phyloP scores from a whole-genome alignment of 1,284 basidiomycete genomes.

The Golubevia sp. region DNA sequence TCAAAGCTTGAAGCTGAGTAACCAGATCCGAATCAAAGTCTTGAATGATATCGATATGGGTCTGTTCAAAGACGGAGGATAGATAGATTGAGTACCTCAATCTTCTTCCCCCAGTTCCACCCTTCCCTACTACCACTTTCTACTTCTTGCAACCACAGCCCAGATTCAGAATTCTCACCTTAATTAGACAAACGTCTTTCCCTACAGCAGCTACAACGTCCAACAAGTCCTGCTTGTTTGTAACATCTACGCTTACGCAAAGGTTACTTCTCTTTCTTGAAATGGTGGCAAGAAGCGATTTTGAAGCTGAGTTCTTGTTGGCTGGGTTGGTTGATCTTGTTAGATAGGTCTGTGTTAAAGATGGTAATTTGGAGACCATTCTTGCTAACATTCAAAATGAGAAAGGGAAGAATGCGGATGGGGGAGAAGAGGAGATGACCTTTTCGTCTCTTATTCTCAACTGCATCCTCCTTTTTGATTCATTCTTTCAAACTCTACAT shows the following conservation, averaged over 20 bases:
- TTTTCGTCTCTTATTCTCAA: no score
- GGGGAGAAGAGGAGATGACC: no score
- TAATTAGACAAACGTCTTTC: conserved; percentile 87
- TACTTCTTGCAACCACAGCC: not conserved
- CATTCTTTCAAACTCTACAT: no score
- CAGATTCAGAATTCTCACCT: conserved; percentile 72
- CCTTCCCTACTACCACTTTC: not conserved
- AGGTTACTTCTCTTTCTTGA: conserved; percentile 88
- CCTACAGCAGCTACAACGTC: conserved; percentile 86
- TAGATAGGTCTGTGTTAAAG: conserved; percentile 27
- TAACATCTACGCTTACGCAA: conserved; percentile 94
- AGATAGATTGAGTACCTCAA: not conserved
- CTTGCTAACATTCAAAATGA: no score
- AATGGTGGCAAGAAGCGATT: conserved; percentile 75
- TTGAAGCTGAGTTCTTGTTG: conserved; percentile 37
- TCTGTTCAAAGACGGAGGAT: conserved; percentile 66
- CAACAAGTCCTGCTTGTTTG: conserved; percentile 78
- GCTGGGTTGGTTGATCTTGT: conserved; percentile 28
- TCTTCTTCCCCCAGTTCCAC: no score
- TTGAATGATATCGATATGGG: conserved; percentile 93
- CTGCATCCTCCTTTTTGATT: no score
- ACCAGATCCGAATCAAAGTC: conserved; percentile 83
- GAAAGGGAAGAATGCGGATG: no score
- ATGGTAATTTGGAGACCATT: no score
- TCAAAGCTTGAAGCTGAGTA: conserved; percentile 73